Evolutionary conservation across 202 grass and related monocot species (phyloP), one percentile per base, ranked within the genome.

Genomic region (Zizania palustris): DNA sequence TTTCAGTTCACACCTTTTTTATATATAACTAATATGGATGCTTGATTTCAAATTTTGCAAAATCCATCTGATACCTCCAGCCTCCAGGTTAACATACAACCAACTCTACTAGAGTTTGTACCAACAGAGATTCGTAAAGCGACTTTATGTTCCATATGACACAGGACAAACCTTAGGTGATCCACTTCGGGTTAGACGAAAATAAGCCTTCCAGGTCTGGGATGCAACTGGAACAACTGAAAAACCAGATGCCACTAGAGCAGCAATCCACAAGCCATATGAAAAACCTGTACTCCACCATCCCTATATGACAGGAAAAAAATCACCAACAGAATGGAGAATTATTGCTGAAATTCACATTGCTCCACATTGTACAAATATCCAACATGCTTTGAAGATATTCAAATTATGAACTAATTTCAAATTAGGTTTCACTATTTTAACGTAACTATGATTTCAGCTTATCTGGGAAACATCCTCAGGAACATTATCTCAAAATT

Each of bases 201-300:
- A 98, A 59, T 92, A 76, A 60, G 87, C 79, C 72, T 94, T 98
- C 95, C 95, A 98, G 71, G 87, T 80, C 34, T 77, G 49, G 16
- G 91, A 92, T 83, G 87, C 66, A 45, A 98, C 73, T 0, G 91
- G 95, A 15, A 89, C 88, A 76, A 95, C 89, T 50, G 86, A 88
- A 86, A 95, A 98, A 35, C 87, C 95, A 55, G 89, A 98, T 81
- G 95, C 69, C 9, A 98, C 95, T 80, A 98, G 70, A 82, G 88
- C 63, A 64, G 89, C 91, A 76, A 98, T 86, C 91, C 91, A 98
- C 64, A 98, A 85, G 71, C 95, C 89, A 80, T 98, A 98, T 22
- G 91, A 86, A 86, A 94, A 98, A 28, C 95, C 89, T 69, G 89
- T 87, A 75, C 95, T 92, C 85, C 87, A 95, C 95, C 95, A 98